Evolutionary conservation across 2,329 filamentous ascomycete species (phyloP).

Genomic region (Dothiorella sarmentorum): DNA sequence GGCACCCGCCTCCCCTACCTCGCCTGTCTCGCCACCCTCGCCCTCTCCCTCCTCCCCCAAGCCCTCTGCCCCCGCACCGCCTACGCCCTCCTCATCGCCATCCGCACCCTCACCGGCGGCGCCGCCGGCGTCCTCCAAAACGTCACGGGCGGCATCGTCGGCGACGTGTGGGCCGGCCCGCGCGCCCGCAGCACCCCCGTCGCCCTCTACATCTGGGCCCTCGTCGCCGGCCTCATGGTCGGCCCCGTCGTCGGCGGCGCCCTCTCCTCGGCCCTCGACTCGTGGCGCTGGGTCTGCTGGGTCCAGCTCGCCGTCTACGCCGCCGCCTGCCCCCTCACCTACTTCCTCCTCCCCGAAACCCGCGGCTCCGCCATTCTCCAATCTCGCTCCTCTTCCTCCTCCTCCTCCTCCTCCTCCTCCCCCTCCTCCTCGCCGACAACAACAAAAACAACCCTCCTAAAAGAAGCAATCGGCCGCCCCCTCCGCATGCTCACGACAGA

Average conservation of each 20-base stretch:
- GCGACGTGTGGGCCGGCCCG: constrained; percentile 38
- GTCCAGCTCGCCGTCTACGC: constrained; percentile 40
- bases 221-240: constrained; percentile 32
- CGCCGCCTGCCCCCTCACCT: constrained; percentile 39
- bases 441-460: too few species aligned
- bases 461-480: constrained; percentile 26
- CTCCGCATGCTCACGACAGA: constrained; percentile 48
- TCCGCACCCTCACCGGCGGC: constrained; percentile 44
- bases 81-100: constrained; percentile 44
- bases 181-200: constrained; percentile 41
- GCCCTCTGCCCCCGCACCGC: constrained; percentile 40
- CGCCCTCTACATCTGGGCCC: constrained; percentile 38
- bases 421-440: constrained; percentile 28
- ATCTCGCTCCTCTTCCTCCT: too few species aligned
- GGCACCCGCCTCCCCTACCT: constrained; percentile 27
- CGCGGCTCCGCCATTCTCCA: constrained; percentile 46
- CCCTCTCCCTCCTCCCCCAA: constrained; percentile 43
- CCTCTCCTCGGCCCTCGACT: constrained; percentile 22
- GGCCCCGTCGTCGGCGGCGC: constrained; percentile 37
- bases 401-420: too few species aligned
- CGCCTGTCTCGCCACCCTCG: constrained; percentile 32
- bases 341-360: constrained; percentile 44
- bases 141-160: constrained; percentile 33
- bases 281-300: constrained; percentile 31
- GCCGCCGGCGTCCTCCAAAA: constrained; percentile 44